A percentile compares a stretch with the other conserved stretches of the same genome.
phyloP scores from a whole-genome alignment of 495 filamentous ascomycete species.

The Aspergillus biplanus region DNA sequence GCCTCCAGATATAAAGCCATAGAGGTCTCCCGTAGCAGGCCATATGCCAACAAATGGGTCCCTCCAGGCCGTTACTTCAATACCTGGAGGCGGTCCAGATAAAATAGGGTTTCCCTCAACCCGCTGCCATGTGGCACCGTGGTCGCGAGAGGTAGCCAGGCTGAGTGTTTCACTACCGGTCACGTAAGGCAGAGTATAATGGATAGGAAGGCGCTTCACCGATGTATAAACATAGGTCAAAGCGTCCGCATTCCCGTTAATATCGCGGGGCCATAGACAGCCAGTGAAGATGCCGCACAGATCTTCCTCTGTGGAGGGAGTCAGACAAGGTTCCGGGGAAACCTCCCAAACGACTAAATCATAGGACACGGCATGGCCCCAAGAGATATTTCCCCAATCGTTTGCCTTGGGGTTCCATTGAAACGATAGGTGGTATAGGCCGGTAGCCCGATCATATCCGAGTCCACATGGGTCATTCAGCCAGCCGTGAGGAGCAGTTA shows the following conservation, averaged over 20 bases:
- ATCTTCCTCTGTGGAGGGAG: conserved; percentile 49
- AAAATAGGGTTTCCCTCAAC: conserved; percentile 55
- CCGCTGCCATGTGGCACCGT: conserved; percentile 54
- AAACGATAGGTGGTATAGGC: conserved; percentile 46
- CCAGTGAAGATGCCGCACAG: conserved; percentile 57
- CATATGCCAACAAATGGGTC: conserved; percentile 48
- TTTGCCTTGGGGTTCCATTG: conserved; percentile 53
- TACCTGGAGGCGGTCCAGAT: conserved; percentile 41
- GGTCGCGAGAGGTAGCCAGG: conserved; percentile 51
- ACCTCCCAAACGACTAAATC: conserved; percentile 49
- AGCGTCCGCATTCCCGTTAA: conserved; percentile 48
- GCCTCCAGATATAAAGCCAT: conserved; percentile 57
- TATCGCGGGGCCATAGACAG: conserved; percentile 23
- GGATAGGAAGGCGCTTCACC: conserved; percentile 54
- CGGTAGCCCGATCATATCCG: conserved; percentile 54
- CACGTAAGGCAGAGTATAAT: conserved; percentile 50
- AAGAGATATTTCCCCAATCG: conserved; percentile 51
- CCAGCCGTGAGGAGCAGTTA: conserved; percentile 56
- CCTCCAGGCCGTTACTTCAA: conserved; percentile 57
- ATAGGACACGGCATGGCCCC: conserved; percentile 45
- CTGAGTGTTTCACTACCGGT: conserved; percentile 54
- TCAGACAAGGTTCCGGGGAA: conserved; percentile 38
- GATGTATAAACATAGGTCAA: conserved; percentile 56
- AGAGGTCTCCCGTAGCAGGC: conserved; percentile 36
- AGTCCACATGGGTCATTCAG: conserved; percentile 62